phyloP scores from a whole-genome alignment of 768 basidiomycete species.

The Boletellus ananas region DNA sequence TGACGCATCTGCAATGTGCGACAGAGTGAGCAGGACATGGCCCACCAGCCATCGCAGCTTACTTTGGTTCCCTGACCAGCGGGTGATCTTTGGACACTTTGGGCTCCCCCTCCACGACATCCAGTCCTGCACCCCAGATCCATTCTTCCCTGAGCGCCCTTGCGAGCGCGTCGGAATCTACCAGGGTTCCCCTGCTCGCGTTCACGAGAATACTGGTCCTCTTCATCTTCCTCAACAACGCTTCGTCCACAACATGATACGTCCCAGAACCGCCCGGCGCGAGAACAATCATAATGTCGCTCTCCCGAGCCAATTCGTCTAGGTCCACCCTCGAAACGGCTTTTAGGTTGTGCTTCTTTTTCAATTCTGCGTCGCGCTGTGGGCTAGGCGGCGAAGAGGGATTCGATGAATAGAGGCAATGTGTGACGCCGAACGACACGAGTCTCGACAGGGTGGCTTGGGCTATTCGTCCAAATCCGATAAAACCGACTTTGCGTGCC shows the following conservation, averaged over 20 bases:
- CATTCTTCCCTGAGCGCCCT: conserved; percentile 69
- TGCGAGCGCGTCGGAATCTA: conserved; percentile 87
- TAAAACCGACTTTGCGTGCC: conserved; percentile 75
- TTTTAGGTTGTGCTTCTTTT: conserved; percentile 33
- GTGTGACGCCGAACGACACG: conserved; percentile 75
- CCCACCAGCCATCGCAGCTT: conserved; percentile 14
- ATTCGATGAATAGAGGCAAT: conserved; percentile 64
- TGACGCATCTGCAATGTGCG: conserved; percentile 52
- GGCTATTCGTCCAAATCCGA: conserved; percentile 94
- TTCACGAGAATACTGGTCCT: conserved; percentile 79
- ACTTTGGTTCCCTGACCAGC: conserved; percentile 75
- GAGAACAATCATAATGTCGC: conserved; percentile 83
- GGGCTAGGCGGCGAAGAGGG: conserved; percentile 46
- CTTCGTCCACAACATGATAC: conserved; percentile 65
- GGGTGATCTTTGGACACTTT: conserved; percentile 69
- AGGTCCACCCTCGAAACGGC: conserved; percentile 55
- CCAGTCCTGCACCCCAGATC: conserved; percentile 91
- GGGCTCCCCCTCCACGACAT: conserved; percentile 94
- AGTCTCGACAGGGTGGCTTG: conserved; percentile 79
- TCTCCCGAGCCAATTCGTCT: conserved; percentile 67
- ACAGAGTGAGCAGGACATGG: not conserved
- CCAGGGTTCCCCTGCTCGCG: conserved; percentile 76
- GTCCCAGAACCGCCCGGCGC: conserved; percentile 73
- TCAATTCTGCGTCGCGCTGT: conserved; percentile 36
- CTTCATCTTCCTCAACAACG: conserved; percentile 83